phyloP scores from a whole-genome alignment of 2,329 filamentous ascomycete genomes.

The Fulvia fulva region DNA sequence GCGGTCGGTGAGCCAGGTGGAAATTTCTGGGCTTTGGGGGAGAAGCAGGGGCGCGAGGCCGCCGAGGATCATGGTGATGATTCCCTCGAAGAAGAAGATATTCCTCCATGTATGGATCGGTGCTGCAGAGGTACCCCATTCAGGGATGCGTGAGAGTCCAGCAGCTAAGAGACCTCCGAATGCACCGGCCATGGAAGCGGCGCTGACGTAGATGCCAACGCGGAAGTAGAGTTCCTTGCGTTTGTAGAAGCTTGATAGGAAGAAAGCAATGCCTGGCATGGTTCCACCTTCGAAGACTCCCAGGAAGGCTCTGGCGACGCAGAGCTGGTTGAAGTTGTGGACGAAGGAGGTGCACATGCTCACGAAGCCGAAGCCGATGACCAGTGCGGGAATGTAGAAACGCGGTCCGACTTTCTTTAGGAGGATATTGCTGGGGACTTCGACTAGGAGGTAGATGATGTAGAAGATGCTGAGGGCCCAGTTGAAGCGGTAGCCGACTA shows the following conservation, averaged over 20 bases:
- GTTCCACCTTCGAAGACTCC: conserved; percentile 27
- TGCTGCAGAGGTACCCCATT: conserved; percentile 46
- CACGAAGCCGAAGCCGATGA: conserved; percentile 46
- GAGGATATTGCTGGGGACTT: conserved; percentile 36
- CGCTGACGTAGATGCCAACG: conserved; percentile 23
- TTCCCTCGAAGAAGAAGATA: conserved; percentile 62
- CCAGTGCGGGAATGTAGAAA: conserved; percentile 1
- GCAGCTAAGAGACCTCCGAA: conserved; percentile 24
- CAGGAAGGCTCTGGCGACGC: conserved; percentile 35
- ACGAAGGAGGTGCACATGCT: conserved; percentile 49
- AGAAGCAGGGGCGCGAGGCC: conserved; percentile 50
- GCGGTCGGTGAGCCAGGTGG: conserved; percentile 50
- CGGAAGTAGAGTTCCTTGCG: conserved; percentile 36
- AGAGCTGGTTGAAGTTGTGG: conserved; percentile 39
- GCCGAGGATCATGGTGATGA: conserved; percentile 50
- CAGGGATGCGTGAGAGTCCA: conserved; percentile 47
- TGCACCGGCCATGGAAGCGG: conserved; percentile 38
- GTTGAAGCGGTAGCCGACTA: conserved; percentile 42
- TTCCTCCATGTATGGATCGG: conserved; percentile 53
- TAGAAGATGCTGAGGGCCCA: conserved; percentile 51
- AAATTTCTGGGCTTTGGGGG: conserved; percentile 48
- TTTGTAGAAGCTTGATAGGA: conserved; percentile 40
- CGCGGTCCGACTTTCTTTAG: conserved; percentile 5
- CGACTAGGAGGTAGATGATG: conserved; percentile 41
- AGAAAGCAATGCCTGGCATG: conserved; percentile 30